Conservation (phyloP, 1,284 basidiomycete species). For the Cryptococcus jaspeensis region DNA sequence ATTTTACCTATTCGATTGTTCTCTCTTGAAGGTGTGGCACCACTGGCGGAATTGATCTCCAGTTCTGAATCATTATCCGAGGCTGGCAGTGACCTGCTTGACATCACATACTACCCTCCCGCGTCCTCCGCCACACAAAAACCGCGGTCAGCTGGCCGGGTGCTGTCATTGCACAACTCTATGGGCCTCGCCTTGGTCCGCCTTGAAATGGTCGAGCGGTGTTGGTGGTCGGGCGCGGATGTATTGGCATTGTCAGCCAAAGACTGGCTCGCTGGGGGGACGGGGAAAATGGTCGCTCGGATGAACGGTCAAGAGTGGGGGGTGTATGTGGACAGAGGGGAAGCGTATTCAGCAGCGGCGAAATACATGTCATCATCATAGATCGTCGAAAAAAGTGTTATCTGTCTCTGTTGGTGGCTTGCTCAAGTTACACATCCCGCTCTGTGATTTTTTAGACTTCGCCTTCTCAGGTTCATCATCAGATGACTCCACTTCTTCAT, state of each 20-base stretch:
- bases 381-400: slow-evolving; percentile 26
- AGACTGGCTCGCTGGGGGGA: slow-evolving; percentile 20
- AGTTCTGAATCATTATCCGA: neutral
- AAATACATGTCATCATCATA: slow-evolving; percentile 13
- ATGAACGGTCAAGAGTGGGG: slow-evolving; percentile 31
- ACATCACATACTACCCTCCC: slow-evolving; percentile 41
- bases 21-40: slow-evolving; percentile 17
- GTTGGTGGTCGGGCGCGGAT: slow-evolving; percentile 28
- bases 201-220: slow-evolving; percentile 46
- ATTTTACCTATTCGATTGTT: slow-evolving; percentile 68
- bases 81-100: slow-evolving; percentile 10
- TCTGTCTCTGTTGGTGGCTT: slow-evolving; percentile 6
- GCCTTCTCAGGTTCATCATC: slow-evolving; percentile 50
- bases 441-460: slow-evolving; percentile 57
- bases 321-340: slow-evolving; percentile 39
- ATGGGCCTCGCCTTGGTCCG: slow-evolving; percentile 48
- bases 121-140: slow-evolving; percentile 34
- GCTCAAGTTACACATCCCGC: slow-evolving; percentile 25
- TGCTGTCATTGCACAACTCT: slow-evolving; percentile 33
- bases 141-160: slow-evolving; percentile 42
- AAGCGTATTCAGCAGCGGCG: slow-evolving; percentile 35
- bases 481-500: slow-evolving; percentile 33
- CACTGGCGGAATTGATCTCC: slow-evolving; percentile 3
- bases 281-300: slow-evolving; percentile 26
- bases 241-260: slow-evolving; percentile 2